These are phyloP conservation scores for Fusarium sp. DNA, from an alignment of 2,329 filamentous ascomycete species.

Conservation along the genomic window DNA sequence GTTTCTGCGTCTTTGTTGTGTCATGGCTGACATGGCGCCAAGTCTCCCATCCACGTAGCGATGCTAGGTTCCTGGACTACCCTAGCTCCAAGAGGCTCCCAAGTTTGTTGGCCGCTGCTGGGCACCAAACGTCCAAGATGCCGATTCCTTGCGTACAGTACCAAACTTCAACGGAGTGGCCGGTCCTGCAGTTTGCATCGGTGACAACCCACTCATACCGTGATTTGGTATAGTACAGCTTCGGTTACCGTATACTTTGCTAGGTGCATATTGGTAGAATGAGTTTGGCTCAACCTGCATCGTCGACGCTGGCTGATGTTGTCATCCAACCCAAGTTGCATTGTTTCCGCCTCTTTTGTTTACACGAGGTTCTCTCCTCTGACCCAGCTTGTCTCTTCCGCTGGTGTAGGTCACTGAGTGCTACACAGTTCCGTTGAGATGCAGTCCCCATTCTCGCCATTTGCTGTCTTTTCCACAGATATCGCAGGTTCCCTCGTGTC, in stretches of 20 bases:
- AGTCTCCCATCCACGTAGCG: constrained; percentile 30
- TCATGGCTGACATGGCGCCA: constrained; percentile 31
- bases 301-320: constrained; percentile 11
- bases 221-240: constrained; percentile 19
- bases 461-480: constrained; percentile 19
- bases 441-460: constrained; percentile 3
- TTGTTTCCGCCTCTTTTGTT: constrained; percentile 19
- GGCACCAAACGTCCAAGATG: constrained; percentile 16
- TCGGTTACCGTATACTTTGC: constrained; percentile 26
- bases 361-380: constrained; percentile 5
- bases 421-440: constrained; percentile 1
- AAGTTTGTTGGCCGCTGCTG: constrained; percentile 21
- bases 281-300: constrained; percentile 3
- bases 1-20: constrained; percentile 32
- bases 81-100: constrained; percentile 16
- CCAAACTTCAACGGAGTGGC: constrained; percentile 19
- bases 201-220: constrained; percentile 31
- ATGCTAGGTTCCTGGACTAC: constrained; percentile 24
- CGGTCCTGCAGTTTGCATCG: constrained; percentile 20
- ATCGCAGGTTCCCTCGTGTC: constrained; percentile 33
- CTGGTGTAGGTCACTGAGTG: constrained; percentile 11
- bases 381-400: constrained; percentile 6
- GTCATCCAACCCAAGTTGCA: constrained; percentile 24
- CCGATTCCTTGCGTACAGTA: constrained; percentile 14
- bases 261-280: constrained; percentile 14